Evolutionary conservation across 257 asterid genomes (phyloP).

Genomic region (Nicotiana benthamiana): DNA sequence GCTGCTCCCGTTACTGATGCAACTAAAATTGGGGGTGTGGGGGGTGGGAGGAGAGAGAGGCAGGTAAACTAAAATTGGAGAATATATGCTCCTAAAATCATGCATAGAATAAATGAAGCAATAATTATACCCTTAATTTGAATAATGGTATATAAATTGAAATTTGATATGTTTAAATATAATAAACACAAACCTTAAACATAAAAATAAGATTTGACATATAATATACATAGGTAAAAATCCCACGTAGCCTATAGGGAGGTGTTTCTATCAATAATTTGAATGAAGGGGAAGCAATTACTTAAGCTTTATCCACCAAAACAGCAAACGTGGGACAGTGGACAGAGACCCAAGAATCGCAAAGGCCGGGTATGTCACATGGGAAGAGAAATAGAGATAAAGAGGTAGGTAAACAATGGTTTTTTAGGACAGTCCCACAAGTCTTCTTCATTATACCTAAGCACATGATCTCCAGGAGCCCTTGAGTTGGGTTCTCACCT

Average conservation of each 20-base stretch:
- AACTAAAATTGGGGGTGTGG: too few relatives aligned
- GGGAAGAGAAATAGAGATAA: slow-evolving; percentile 31
- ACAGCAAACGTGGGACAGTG: slow-evolving; percentile 35
- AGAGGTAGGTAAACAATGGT: slow-evolving; percentile 45
- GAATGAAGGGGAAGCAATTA: slow-evolving; percentile 5
- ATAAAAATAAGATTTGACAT: too few relatives aligned
- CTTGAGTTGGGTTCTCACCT: slow-evolving; percentile 46
- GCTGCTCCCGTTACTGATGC: too few relatives aligned
- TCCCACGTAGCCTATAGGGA: background rate
- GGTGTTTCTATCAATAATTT: slow-evolving; percentile 11
- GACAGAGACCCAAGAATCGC: slow-evolving; percentile 28
- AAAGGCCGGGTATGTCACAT: slow-evolving; percentile 31
- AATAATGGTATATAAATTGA: too few relatives aligned
- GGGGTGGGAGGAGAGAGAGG: too few relatives aligned
- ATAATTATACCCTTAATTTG: too few relatives aligned
- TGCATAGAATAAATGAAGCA: too few relatives aligned
- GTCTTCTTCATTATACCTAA: slow-evolving; percentile 50
- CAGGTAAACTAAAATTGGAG: too few relatives aligned
- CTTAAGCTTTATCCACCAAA: slow-evolving; percentile 25
- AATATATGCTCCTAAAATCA: too few relatives aligned
- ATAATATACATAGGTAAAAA: too few relatives aligned
- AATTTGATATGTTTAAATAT: too few relatives aligned
- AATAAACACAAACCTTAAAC: too few relatives aligned
- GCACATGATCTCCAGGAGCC: slow-evolving; percentile 59
- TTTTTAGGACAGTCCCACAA: slow-evolving; percentile 52